Percentiles rank a stretch among this genome's conserved stretches.
These are phyloP conservation scores for Botryotinia globosa DNA, from an alignment of 2,329 filamentous ascomycete genomes.

Conservation along the genomic window DNA sequence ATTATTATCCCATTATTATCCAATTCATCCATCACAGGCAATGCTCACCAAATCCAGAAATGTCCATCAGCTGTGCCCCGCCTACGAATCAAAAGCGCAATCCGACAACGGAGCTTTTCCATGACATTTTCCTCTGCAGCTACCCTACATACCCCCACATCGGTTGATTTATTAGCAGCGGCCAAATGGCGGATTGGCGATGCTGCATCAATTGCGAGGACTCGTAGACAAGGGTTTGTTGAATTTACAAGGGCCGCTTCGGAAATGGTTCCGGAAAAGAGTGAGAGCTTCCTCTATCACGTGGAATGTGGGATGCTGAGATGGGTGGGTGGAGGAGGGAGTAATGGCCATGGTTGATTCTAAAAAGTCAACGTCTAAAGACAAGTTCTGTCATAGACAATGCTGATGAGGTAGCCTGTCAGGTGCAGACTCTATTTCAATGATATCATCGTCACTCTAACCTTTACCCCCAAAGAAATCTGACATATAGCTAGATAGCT, in stretches of 20 bases:
- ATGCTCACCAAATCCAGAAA: background rate
- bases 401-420: background rate
- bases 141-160: background rate
- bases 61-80: conserved; percentile 2
- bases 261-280: background rate
- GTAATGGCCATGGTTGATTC: background rate
- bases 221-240: background rate
- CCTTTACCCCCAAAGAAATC: background rate
- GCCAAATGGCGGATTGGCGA: conserved; percentile 4
- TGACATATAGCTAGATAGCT: background rate
- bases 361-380: too few species aligned
- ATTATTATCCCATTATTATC: too few species aligned
- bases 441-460: background rate
- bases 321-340: too few species aligned
- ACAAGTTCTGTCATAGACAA: background rate
- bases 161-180: conserved; percentile 3
- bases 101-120: conserved; percentile 7
- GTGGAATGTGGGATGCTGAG: background rate
- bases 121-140: background rate
- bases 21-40: background rate
- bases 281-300: background rate
- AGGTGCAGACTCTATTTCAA: background rate
- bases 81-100: background rate
- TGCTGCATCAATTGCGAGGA: background rate
- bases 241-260: background rate